Evolutionary conservation across 805 yeast genomes (phyloP).

Genomic region (Candida xiaguanensis): DNA sequence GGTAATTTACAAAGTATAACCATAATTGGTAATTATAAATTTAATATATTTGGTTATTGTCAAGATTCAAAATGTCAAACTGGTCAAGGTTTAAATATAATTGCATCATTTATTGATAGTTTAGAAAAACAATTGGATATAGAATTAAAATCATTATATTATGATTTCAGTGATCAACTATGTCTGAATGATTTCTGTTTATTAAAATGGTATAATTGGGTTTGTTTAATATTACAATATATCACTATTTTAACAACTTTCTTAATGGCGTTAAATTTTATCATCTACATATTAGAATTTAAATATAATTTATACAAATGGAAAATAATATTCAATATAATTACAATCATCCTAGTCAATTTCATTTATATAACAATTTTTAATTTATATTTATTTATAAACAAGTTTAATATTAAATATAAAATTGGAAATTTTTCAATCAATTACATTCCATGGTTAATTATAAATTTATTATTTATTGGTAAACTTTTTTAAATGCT

Average conservation of each 20-base stretch:
- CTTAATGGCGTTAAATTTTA: background rate
- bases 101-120: conserved; percentile 3
- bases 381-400: background rate
- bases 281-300: background rate
- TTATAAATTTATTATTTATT: background rate
- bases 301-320: background rate
- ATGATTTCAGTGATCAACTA: conserved; percentile 1
- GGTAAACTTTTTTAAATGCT: conserved; percentile 63
- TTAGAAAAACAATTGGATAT: conserved; percentile 6
- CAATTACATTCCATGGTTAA: background rate
- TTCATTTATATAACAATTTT: background rate
- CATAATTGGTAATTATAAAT: conserved; percentile 4
- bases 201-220: conserved; percentile 3
- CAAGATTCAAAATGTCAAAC: conserved; percentile 2
- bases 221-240: background rate
- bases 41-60: conserved; percentile 9
- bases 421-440: background rate
- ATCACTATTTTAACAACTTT: background rate
- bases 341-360: background rate
- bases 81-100: conserved; percentile 8
- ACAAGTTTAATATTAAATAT: background rate
- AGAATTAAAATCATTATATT: conserved; percentile 4
- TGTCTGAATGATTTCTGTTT: conserved; percentile 6
- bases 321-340: background rate
- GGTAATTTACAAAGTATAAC: conserved; percentile 4